Percentiles rank a stretch among this genome's conserved stretches.
These are phyloP conservation scores for Exophiala sp. DNA, from an alignment of 2,329 filamentous ascomycete genomes.

Conservation along the genomic window DNA sequence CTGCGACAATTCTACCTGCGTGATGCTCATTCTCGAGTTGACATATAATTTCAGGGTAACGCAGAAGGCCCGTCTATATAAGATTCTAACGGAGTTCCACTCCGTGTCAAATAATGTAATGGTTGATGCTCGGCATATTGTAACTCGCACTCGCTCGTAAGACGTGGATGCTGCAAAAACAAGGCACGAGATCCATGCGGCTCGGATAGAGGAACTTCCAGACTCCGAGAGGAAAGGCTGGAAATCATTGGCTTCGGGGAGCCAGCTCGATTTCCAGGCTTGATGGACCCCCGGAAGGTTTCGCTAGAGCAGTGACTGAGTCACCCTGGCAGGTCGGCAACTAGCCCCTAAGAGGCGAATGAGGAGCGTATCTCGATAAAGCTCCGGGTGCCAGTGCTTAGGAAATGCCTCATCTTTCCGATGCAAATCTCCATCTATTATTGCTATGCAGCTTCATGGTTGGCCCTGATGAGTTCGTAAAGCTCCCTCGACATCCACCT, in stretches of 20 bases:
- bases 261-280: not conserved
- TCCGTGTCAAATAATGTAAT: no score
- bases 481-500: constrained; percentile 9
- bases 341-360: not conserved
- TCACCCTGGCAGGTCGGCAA: not conserved
- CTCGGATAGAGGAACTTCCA: not conserved
- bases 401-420: constrained; percentile 22
- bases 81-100: no score
- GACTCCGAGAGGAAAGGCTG: not conserved
- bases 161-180: not conserved
- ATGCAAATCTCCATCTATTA: not conserved
- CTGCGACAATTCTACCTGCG: no score
- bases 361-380: not conserved
- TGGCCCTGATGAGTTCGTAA: constrained; percentile 15
- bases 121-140: no score
- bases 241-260: not conserved
- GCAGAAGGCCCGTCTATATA: no score
- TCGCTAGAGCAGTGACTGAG: not conserved
- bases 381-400: not conserved
- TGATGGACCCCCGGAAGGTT: not conserved
- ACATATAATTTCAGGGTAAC: no score
- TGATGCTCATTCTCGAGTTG: no score
- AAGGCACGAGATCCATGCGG: not conserved
- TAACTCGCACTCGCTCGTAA: not conserved
- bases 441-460: constrained; percentile 8